Evolutionary conservation across 169 alveolate genomes (phyloP), one percentile per base, ranked within the genome.

Genomic region (Cryptosporidium baileyi): DNA sequence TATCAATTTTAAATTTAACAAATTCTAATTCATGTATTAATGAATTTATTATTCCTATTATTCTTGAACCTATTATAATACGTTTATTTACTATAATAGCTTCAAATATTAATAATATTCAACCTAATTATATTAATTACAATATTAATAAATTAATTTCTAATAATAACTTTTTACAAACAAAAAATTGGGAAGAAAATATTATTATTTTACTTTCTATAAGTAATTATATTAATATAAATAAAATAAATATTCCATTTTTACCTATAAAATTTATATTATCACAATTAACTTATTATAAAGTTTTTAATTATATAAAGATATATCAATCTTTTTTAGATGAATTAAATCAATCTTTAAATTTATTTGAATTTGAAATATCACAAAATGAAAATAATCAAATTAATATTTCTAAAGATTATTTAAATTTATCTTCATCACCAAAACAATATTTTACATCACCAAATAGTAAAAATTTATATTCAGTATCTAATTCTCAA

Each of bases 31-130:
- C 85, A n/a, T 74, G 85, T 15, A 11, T 74, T 9, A 36, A 32
- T 9, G 85, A 74, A n/a, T 74, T 74, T 36, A 19, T 74, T 13
- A 57, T 74, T 34, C 85, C 85, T 28, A 40, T 74, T 19, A 28
- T 74, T 22, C n/a, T 74, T 6, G 85, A 74, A 13, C 85, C 85
- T 11, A 54, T 74, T 32, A 51, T 74, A 30, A 74, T 74, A 30
- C 40, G 85, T 9, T 34, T 74, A 11, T 41, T 57, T 13, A 74
- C 85, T 38, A 60, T 74, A 7, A 26, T 74, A 4, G 74, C 43
- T 1, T 54, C 85, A 7, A 74, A 74, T 26, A 19, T 43, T n/a
- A 44, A 74, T 2, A 34, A 32, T 24, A 74, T 74, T 22, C 19
- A 47, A 9, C 85, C 85, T 8, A 57, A 41, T 22, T 74, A 74